Evolutionary conservation across 2,329 filamentous ascomycete species (phyloP), one percentile per base, ranked within the genome.

Genomic region (Penicillium sp.): DNA sequence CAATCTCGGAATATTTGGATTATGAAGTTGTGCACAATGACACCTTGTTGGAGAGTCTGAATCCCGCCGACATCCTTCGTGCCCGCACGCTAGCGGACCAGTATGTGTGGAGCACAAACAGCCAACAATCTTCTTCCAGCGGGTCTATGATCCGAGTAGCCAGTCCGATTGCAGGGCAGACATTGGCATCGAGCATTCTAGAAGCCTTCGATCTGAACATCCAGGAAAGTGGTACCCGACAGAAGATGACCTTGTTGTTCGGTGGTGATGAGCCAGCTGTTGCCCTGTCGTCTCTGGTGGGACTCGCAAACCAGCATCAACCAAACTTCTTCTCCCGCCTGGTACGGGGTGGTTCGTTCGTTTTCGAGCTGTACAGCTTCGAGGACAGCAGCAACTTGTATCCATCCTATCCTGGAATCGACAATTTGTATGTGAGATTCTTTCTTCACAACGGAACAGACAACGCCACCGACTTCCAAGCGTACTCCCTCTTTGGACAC

Each of bases 391-490:
- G 73, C 45, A 56, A 61, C 34, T 13, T 45, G 27, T 64, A 67
- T 23, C 65, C 66, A 0, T 60, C 66, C 38, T 81, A 79, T 53
- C 79, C 79, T 0, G 64, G 65, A 0, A 67, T 72, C 3, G 68
- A 68, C 31, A 75, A 84, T 23, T 75, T 87, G 40, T 82, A 73
- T 69, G 79, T 86, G 31, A 78, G 81, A 21, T 84, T 86, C 67
- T 73, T 79, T 55, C 80, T 83, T 70, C 81, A 81, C 63, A 86
- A 87, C 63, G 82, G 81, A 48, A 83, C 82, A 0, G 71, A 74
- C 25, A 50, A 60, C 11, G 59, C 69, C 23, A 65, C 53, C 23
- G 16, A 43, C 11, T 55, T 55, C 29, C 9, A 45, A 23, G 1
- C 33, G 11, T 55, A 50, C 13, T 38, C 53, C n/a, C 38, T 55